Conservation (phyloP, 108 stramenopile species). For the Heterococcus sp. region DNA sequence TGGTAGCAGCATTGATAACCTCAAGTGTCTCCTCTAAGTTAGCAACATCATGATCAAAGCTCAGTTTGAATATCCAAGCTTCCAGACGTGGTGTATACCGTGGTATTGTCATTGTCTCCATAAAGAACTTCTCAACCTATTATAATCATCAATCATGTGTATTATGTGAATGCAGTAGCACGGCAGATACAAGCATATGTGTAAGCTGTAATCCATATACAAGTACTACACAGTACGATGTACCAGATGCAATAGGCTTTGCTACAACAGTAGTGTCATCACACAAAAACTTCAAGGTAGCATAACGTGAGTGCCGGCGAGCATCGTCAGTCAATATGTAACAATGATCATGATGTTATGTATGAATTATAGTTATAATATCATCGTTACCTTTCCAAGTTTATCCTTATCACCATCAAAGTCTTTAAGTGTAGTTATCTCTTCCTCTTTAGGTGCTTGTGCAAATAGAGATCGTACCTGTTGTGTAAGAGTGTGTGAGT, state of each 20-base stretch:
- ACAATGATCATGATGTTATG: neutral
- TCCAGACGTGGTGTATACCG: slow-evolving; percentile 29
- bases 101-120: slow-evolving; percentile 29
- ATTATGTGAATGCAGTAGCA: no score
- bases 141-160: no score
- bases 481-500: no score
- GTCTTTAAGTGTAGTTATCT: slow-evolving; percentile 36
- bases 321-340: neutral
- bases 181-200: no score
- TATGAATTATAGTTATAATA: neutral
- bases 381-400: slow-evolving; percentile 42
- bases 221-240: no score
- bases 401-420: slow-evolving; percentile 34
- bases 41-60: slow-evolving; percentile 16
- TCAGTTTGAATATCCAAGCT: slow-evolving; percentile 21
- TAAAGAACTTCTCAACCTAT: slow-evolving; percentile 37
- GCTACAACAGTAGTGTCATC: no score
- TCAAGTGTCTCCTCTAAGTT: slow-evolving; percentile 26
- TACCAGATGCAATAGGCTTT: no score
- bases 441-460: slow-evolving; percentile 22
- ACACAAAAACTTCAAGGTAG: no score
- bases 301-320: no score
- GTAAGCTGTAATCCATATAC: no score
- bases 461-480: slow-evolving; percentile 5
- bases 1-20: slow-evolving; percentile 3